These are phyloP conservation scores for Brassica napus DNA, from an alignment of 345 rosid genomes.

Conservation along the genomic window DNA sequence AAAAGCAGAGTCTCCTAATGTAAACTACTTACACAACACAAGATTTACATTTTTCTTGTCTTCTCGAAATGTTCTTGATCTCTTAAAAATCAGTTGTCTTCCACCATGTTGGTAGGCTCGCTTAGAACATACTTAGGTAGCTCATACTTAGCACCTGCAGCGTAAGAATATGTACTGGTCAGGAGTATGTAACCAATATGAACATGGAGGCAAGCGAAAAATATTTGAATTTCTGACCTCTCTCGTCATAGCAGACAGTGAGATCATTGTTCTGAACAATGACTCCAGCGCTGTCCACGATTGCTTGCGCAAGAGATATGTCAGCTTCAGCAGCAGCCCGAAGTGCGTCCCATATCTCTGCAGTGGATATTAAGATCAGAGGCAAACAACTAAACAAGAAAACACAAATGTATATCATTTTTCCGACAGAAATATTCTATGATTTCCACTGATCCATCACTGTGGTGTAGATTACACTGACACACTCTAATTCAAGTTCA, in stretches of 20 bases:
- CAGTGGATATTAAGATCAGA: neutral
- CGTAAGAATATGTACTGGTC: neutral
- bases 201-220: neutral
- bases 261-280: constrained; percentile 79
- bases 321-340: constrained; percentile 91
- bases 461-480: neutral
- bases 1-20: constrained; percentile 38
- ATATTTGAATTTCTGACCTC: constrained; percentile 53
- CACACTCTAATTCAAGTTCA: neutral
- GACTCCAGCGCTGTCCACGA: constrained; percentile 86
- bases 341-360: constrained; percentile 97
- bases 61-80: constrained; percentile 26
- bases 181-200: neutral
- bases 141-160: constrained; percentile 92
- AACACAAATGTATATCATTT: constrained; percentile 2
- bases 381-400: neutral
- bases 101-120: constrained; percentile 85
- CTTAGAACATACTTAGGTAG: constrained; percentile 93
- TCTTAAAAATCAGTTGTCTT: constrained; percentile 43
- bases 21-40: constrained; percentile 38
- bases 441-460: neutral
- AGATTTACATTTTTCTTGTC: constrained; percentile 30
- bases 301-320: constrained; percentile 69
- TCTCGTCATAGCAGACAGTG: constrained; percentile 83
- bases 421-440: neutral